Evolutionary conservation across 2,329 filamentous ascomycete species (phyloP).

Genomic region (Aspergillus awamori): DNA sequence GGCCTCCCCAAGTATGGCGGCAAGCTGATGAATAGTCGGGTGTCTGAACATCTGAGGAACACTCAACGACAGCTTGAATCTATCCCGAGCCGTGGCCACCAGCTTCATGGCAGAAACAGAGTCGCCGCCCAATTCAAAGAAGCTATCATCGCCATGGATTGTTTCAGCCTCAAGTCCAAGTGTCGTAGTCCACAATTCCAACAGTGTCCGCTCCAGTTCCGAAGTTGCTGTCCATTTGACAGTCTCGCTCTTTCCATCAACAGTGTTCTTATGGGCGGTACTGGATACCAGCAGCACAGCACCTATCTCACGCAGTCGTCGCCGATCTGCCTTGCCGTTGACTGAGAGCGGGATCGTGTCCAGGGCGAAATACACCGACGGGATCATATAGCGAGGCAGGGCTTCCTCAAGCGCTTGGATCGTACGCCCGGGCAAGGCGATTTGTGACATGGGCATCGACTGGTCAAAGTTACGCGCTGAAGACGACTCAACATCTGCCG

Average conservation of each 20-base stretch:
- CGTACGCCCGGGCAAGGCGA: neutral
- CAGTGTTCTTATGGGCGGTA: neutral
- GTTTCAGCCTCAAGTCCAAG: neutral
- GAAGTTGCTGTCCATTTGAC: neutral
- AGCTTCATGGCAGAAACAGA: neutral
- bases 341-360: neutral
- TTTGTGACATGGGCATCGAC: neutral
- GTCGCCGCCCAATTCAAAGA: neutral
- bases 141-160: neutral
- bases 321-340: conserved; percentile 1
- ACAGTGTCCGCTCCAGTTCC: neutral
- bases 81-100: neutral
- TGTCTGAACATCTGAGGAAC: neutral
- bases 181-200: neutral
- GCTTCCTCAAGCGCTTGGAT: neutral
- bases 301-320: neutral
- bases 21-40: neutral
- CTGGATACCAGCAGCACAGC: neutral
- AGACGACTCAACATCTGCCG: neutral
- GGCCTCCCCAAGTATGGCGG: neutral
- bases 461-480: too few relatives aligned
- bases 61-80: neutral
- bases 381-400: conserved; percentile 5
- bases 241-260: neutral
- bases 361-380: neutral